phyloP scores from a whole-genome alignment of 2,329 filamentous ascomycete species.

The Nigrospora oryzae region DNA sequence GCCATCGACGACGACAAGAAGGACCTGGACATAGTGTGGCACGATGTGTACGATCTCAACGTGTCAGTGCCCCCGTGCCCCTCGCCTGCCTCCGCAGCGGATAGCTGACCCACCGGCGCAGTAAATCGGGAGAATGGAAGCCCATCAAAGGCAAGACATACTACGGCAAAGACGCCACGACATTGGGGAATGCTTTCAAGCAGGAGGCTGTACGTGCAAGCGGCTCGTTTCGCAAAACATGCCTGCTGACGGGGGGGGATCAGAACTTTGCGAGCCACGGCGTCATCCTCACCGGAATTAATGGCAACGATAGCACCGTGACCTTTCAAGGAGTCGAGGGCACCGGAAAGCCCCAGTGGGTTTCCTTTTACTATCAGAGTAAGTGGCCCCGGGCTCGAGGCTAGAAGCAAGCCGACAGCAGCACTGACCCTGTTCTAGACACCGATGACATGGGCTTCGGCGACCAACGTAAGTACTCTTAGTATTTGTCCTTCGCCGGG shows the following conservation, averaged over 20 bases:
- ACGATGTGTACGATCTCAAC: constrained; percentile 47
- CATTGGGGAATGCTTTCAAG: constrained; percentile 37
- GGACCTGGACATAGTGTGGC: constrained; percentile 38
- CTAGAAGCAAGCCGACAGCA: background rate
- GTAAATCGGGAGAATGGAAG: constrained; percentile 36
- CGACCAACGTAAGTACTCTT: constrained; percentile 28
- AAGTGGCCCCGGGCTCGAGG: background rate
- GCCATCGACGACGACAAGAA: constrained; percentile 43
- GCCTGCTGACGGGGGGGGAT: background rate
- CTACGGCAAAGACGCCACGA: constrained; percentile 32
- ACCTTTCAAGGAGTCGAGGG: constrained; percentile 41
- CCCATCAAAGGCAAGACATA: constrained; percentile 39
- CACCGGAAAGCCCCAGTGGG: constrained; percentile 42
- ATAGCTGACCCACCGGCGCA: constrained; percentile 3
- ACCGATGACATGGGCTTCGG: constrained; percentile 55
- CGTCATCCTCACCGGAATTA: constrained; percentile 40
- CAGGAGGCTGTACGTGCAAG: constrained; percentile 35
- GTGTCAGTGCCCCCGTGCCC: constrained; percentile 22
- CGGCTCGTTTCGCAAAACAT: background rate
- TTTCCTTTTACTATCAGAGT: constrained; percentile 49
- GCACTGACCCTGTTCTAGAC: constrained; percentile 17
- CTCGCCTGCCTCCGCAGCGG: background rate
- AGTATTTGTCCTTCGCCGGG: background rate
- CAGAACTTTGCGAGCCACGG: constrained; percentile 37
- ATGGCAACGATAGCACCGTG: constrained; percentile 45